phyloP scores from a whole-genome alignment of 305 asterid species.

The Fraxinus xanthoxyloides region DNA sequence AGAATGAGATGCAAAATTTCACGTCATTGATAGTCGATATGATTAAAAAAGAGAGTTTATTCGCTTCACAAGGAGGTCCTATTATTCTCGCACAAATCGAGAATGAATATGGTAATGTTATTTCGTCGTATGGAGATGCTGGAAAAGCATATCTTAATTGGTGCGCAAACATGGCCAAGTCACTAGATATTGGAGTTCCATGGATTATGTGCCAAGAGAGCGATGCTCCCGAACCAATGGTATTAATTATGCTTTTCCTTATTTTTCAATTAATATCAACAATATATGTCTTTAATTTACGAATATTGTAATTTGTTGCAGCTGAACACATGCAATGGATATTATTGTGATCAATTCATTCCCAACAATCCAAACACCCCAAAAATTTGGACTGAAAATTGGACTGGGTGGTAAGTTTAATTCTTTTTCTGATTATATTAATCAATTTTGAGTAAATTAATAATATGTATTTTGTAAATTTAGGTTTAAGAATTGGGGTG shows the following conservation, averaged over 20 bases:
- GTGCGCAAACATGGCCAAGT: conserved; percentile 61
- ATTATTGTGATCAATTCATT: conserved; percentile 54
- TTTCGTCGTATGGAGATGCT: conserved; percentile 50
- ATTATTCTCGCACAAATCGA: conserved; percentile 74
- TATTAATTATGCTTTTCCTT: not conserved
- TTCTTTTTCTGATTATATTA: not conserved
- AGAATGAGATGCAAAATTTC: conserved; percentile 81
- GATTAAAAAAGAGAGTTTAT: conserved; percentile 63
- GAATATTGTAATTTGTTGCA: conserved; percentile 27
- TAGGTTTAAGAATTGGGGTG: conserved; percentile 72
- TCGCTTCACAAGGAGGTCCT: conserved; percentile 91
- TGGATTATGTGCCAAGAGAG: conserved; percentile 82
- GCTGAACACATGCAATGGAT: conserved; percentile 79
- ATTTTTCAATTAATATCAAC: not conserved
- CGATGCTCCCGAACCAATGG: conserved; percentile 75
- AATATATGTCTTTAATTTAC: not conserved
- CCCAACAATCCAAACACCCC: conserved; percentile 63
- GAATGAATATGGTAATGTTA: conserved; percentile 71
- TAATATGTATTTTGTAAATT: not conserved
- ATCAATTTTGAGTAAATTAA: not conserved
- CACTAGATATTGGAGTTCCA: conserved; percentile 59
- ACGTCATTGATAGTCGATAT: conserved; percentile 58
- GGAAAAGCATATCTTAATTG: conserved; percentile 63
- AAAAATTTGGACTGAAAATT: conserved; percentile 85
- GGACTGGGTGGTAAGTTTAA: conserved; percentile 71